These are phyloP conservation scores for Melaleuca alternifolia DNA, from an alignment of 345 rosid species.

Conservation along the genomic window DNA sequence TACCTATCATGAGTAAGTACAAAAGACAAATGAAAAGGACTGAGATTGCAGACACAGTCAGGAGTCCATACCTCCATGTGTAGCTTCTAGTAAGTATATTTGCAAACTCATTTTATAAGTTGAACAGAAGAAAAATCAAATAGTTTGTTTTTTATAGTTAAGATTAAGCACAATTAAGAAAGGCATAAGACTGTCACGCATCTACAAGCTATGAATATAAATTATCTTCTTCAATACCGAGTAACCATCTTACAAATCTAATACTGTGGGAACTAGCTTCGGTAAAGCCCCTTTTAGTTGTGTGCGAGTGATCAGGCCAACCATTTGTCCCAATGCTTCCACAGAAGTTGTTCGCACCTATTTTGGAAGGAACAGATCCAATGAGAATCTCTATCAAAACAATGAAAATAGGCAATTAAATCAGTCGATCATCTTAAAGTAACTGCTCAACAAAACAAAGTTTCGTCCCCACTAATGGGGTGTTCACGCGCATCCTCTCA, in stretches of 20 bases:
- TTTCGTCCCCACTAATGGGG: not conserved
- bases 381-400: not conserved
- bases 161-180: not conserved
- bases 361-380: slow-evolving; percentile 4
- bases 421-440: not conserved
- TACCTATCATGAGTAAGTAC: slow-evolving; percentile 34
- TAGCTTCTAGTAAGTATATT: not conserved
- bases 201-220: not conserved
- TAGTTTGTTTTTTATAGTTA: not conserved
- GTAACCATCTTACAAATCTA: slow-evolving; percentile 65
- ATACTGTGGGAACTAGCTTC: slow-evolving; percentile 72
- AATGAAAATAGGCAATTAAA: not conserved
- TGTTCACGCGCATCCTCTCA: not conserved
- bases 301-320: slow-evolving; percentile 74
- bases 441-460: not conserved
- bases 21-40: not conserved
- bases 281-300: slow-evolving; percentile 90
- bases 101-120: not conserved
- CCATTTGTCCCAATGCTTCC: slow-evolving; percentile 97
- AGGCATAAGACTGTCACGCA: not conserved
- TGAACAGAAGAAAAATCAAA: not conserved
- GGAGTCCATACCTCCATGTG: not conserved
- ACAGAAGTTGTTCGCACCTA: slow-evolving; percentile 84
- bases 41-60: not conserved
- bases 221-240: not conserved